Percentiles rank a stretch among this genome's conserved stretches.
Conservation (phyloP, 305 asterid genomes). For the Nicotiana rustica region DNA sequence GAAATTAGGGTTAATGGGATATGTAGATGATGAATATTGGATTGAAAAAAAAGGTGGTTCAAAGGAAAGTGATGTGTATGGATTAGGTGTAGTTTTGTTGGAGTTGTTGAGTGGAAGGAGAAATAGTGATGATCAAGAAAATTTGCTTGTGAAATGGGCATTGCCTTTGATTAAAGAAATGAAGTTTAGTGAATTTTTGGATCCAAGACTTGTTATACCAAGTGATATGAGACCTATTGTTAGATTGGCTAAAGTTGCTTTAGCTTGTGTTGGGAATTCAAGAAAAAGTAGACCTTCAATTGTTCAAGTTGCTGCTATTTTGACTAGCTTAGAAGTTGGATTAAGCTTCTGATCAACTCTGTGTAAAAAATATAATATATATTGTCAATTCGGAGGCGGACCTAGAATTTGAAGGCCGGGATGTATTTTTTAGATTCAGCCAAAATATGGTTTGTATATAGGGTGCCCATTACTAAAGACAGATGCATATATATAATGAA, state of each 20-base stretch:
- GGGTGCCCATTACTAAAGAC: no score
- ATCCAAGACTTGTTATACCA: slow-evolving; percentile 62
- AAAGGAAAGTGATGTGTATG: slow-evolving; percentile 83
- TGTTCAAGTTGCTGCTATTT: slow-evolving; percentile 64
- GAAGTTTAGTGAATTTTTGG: slow-evolving; percentile 67
- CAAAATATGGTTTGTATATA: no score
- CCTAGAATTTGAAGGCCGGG: accelerated
- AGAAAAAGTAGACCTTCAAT: slow-evolving; percentile 67
- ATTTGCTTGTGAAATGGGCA: slow-evolving; percentile 69
- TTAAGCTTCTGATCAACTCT: slow-evolving; percentile 1
- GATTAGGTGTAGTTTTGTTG: slow-evolving; percentile 81
- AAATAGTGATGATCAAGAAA: slow-evolving; percentile 43
- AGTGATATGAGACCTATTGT: slow-evolving; percentile 56
- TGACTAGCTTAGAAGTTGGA: slow-evolving; percentile 54
- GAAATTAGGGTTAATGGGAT: slow-evolving; percentile 58
- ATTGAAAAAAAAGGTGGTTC: slow-evolving; percentile 50
- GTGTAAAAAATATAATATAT: not conserved
- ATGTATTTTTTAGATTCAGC: no score
- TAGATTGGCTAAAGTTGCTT: slow-evolving; percentile 72
- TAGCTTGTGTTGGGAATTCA: slow-evolving; percentile 80
- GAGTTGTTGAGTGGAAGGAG: slow-evolving; percentile 83
- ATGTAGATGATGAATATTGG: slow-evolving; percentile 77
- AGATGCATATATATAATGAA: no score
- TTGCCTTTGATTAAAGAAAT: slow-evolving; percentile 73
- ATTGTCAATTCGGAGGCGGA: no score